Percentiles rank a stretch among this genome's conserved stretches.
These are phyloP conservation scores for Termitomyces sp. DNA, from an alignment of 768 basidiomycete species.

Conservation along the genomic window DNA sequence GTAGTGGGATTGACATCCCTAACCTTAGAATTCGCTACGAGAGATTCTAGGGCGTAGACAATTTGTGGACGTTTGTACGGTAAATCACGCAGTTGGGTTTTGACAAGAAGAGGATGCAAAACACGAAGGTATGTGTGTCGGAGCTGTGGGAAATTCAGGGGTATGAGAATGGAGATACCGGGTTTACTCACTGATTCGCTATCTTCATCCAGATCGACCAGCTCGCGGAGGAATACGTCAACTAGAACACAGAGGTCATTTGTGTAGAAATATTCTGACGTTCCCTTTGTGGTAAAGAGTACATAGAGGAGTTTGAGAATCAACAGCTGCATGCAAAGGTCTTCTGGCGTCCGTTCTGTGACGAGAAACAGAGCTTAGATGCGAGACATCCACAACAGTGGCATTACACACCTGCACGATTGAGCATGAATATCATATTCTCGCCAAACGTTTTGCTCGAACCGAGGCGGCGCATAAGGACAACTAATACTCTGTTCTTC, in stretches of 20 bases:
- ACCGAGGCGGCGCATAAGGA: constrained; percentile 80
- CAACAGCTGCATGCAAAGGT: constrained; percentile 90
- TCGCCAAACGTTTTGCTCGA: constrained; percentile 95
- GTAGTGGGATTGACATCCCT: constrained; percentile 87
- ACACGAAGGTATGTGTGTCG: constrained; percentile 98
- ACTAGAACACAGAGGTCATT: constrained; percentile 96
- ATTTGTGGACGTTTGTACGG: constrained; percentile 95
- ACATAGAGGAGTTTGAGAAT: constrained; percentile 94
- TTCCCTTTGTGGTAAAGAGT: constrained; percentile 89
- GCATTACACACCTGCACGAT: constrained; percentile 74
- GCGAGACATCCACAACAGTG: not conserved
- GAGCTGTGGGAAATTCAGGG: constrained; percentile 42
- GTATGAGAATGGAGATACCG: not conserved
- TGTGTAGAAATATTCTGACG: constrained; percentile 96
- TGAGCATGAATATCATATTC: constrained; percentile 99
- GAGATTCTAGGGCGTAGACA: constrained; percentile 73
- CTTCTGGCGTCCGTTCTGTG: constrained; percentile 81
- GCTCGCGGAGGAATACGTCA: constrained; percentile 95
- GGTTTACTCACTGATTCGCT: constrained; percentile 74
- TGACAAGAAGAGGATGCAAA: constrained; percentile 89
- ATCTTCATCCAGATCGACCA: constrained; percentile 89
- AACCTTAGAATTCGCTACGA: constrained; percentile 70
- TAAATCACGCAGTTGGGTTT: constrained; percentile 80
- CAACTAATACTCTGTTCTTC: constrained; percentile 77
- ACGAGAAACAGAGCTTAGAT: not conserved